Percentiles rank a stretch among this genome's conserved stretches.
phyloP scores from a whole-genome alignment of 2,329 filamentous ascomycete genomes.

The Colletotrichum orchidophilum region DNA sequence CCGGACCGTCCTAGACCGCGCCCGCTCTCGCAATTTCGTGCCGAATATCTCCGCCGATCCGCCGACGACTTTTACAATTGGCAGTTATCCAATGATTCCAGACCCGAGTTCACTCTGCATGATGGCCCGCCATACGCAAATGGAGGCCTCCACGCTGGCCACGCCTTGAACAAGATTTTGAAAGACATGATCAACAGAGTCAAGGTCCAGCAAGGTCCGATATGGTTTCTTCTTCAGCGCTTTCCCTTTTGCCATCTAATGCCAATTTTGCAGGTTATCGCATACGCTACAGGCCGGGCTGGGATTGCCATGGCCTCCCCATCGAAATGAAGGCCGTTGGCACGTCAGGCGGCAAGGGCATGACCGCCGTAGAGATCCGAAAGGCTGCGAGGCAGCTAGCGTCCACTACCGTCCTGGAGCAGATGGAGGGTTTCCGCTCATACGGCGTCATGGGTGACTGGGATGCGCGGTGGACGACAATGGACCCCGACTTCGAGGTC shows the following conservation, averaged over 20 bases:
- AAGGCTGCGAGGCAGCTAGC: conserved; percentile 73
- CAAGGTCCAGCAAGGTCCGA: conserved; percentile 75
- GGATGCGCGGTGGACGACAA: conserved; percentile 80
- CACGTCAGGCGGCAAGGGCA: conserved; percentile 51
- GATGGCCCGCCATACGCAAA: conserved; percentile 99
- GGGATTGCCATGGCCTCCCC: conserved; percentile 97
- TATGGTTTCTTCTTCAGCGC: not conserved
- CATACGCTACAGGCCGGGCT: conserved; percentile 88
- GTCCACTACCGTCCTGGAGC: conserved; percentile 72
- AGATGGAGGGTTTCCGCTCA: conserved; percentile 77
- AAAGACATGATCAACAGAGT: conserved; percentile 93
- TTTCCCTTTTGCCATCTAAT: not conserved
- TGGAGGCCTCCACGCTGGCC: conserved; percentile 88
- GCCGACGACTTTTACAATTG: conserved; percentile 90
- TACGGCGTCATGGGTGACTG: conserved; percentile 86
- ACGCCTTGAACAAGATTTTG: conserved; percentile 95
- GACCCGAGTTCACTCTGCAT: conserved; percentile 80
- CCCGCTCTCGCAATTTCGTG: conserved; percentile 58
- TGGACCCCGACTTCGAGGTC: conserved; percentile 80
- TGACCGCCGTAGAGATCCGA: conserved; percentile 68
- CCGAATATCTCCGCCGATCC: conserved; percentile 76
- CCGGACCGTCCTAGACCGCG: conserved; percentile 53
- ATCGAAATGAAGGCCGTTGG: conserved; percentile 96
- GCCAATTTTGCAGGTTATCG: conserved; percentile 57
- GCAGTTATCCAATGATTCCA: conserved; percentile 71